A percentile compares a stretch with the other conserved stretches of the same genome.
These are phyloP conservation scores for Hericium erinaceus DNA, from an alignment of 768 basidiomycete genomes.

Conservation along the genomic window DNA sequence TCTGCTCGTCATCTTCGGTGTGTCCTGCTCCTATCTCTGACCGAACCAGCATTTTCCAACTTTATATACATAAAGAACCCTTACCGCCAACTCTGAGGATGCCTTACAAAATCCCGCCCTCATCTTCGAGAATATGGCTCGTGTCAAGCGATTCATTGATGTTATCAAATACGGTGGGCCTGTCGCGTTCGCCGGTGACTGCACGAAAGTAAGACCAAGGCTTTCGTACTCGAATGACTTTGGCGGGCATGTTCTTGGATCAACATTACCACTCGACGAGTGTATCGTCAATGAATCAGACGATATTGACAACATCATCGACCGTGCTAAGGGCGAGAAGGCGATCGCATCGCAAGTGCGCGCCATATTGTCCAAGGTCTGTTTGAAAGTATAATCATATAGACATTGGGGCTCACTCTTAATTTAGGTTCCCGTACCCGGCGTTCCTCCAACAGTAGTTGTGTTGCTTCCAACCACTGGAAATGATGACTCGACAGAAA, in stretches of 20 bases:
- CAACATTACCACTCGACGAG: constrained; percentile 13
- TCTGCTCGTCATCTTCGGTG: background rate
- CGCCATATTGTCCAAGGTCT: constrained; percentile 22
- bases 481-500: constrained; percentile 14
- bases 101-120: constrained; percentile 19
- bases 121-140: constrained; percentile 20
- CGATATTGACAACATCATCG: constrained; percentile 20
- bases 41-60: too few relatives aligned
- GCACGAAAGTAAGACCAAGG: constrained; percentile 20
- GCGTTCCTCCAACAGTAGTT: constrained; percentile 16
- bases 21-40: background rate
- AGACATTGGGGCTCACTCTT: too few relatives aligned
- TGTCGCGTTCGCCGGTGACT: constrained; percentile 19
- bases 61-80: too few relatives aligned
- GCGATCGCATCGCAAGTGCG: constrained; percentile 19
- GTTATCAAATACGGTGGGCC: constrained; percentile 16
- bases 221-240: constrained; percentile 19
- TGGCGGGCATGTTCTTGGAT: constrained; percentile 21
- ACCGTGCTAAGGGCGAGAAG: constrained; percentile 12
- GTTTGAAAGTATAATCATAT: too few relatives aligned
- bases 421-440: constrained; percentile 16
- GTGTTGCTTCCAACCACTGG: constrained; percentile 20
- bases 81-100: constrained; percentile 13
- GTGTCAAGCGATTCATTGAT: constrained; percentile 18
- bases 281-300: constrained; percentile 17